phyloP scores from a whole-genome alignment of 768 basidiomycete genomes.

The Mrakia gelida region DNA sequence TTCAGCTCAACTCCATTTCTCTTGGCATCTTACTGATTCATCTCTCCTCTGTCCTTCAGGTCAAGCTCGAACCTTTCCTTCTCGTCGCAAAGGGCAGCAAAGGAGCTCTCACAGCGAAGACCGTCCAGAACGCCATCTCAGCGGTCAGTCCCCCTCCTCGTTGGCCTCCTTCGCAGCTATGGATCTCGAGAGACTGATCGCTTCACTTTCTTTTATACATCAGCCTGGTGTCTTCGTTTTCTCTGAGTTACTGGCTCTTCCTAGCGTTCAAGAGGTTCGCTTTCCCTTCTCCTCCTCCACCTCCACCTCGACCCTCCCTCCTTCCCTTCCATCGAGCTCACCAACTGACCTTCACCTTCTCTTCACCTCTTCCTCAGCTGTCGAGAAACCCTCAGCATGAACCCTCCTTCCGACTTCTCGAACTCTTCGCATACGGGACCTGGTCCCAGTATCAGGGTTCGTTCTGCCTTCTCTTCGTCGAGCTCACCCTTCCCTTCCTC shows the following conservation, averaged over 20 bases:
- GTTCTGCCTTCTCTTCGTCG: slow-evolving; percentile 34
- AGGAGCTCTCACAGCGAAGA: slow-evolving; percentile 84
- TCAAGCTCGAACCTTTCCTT: slow-evolving; percentile 31
- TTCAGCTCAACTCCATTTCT: neutral
- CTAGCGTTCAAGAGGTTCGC: slow-evolving; percentile 71
- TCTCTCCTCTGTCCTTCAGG: neutral
- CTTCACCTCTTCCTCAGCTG: slow-evolving; percentile 53
- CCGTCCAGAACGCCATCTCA: slow-evolving; percentile 72
- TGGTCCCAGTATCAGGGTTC: slow-evolving; percentile 75
- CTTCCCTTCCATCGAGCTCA: neutral
- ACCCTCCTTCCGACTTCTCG: slow-evolving; percentile 61
- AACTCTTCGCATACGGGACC: slow-evolving; percentile 86
- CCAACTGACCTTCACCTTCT: neutral
- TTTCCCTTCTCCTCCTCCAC: neutral
- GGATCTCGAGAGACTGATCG: slow-evolving; percentile 20
- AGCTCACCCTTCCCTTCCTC: neutral
- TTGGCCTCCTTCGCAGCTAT: neutral
- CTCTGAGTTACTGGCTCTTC: slow-evolving; percentile 74
- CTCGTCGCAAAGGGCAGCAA: slow-evolving; percentile 70
- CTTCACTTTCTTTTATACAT: neutral
- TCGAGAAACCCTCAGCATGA: slow-evolving; percentile 60
- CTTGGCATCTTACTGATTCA: neutral
- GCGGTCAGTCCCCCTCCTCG: slow-evolving; percentile 48
- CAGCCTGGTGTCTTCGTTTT: slow-evolving; percentile 85
- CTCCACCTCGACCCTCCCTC: neutral